phyloP scores from a whole-genome alignment of 257 asterid species.

The Solanum bukasovii region DNA sequence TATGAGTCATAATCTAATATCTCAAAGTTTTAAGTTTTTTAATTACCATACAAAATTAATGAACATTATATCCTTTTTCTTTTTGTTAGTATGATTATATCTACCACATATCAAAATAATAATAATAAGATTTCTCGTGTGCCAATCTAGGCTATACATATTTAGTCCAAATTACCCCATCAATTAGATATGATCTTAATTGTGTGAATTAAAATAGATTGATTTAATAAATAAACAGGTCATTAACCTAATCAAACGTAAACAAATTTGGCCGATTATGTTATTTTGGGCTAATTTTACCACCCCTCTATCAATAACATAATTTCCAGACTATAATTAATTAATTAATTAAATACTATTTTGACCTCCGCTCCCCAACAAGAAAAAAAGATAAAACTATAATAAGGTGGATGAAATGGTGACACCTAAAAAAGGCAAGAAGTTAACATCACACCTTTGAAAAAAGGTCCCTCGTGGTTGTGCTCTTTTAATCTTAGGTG shows the following conservation, averaged over 20 bases:
- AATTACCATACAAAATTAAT: no score
- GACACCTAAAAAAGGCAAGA: conserved; percentile 6
- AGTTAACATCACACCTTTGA: conserved; percentile 9
- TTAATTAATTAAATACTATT: background rate
- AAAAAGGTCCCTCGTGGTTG: background rate
- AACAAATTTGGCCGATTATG: background rate
- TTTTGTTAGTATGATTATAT: no score
- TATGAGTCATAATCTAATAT: no score
- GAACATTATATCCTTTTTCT: no score
- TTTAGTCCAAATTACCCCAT: background rate
- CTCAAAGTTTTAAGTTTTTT: no score
- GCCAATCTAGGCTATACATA: background rate
- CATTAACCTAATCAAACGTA: background rate
- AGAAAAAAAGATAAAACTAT: background rate
- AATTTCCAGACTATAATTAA: no score
- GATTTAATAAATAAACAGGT: background rate
- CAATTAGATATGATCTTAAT: background rate
- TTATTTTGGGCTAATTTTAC: background rate
- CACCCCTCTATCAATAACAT: background rate
- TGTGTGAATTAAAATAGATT: background rate
- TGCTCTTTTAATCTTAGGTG: background rate
- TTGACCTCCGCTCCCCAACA: background rate
- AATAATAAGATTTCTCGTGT: no score
- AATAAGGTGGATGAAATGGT: background rate
- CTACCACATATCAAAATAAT: background rate